These are phyloP conservation scores for Helichrysum umbraculigerum DNA, from an alignment of 129 eudicot genomes.

Conservation along the genomic window DNA sequence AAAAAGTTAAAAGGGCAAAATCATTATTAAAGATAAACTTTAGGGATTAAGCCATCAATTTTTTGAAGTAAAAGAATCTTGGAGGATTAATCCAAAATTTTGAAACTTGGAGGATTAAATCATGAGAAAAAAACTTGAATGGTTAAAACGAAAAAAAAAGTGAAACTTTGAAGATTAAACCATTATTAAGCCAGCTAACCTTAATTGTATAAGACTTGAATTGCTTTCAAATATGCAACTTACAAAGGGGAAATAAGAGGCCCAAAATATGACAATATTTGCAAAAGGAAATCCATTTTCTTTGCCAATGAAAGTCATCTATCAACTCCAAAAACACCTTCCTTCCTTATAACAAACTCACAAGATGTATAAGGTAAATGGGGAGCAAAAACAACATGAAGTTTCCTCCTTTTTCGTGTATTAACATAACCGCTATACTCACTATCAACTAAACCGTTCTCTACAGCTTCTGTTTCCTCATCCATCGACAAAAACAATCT, in stretches of 20 bases:
- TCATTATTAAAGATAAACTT: too few species aligned
- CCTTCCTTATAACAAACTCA: constrained; percentile 58
- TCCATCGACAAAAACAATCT: constrained; percentile 65
- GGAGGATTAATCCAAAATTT: too few species aligned
- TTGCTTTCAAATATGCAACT: constrained; percentile 19
- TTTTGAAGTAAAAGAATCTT: too few species aligned
- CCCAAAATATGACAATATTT: constrained; percentile 11
- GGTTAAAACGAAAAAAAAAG: too few species aligned
- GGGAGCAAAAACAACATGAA: constrained; percentile 82
- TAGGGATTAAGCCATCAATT: too few species aligned
- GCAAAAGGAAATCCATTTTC: constrained; percentile 5
- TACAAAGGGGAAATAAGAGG: not conserved
- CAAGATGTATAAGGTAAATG: constrained; percentile 79
- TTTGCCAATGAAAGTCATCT: constrained; percentile 24
- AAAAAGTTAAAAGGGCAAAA: too few species aligned
- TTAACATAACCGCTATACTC: constrained; percentile 18
- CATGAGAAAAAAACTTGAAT: too few species aligned
- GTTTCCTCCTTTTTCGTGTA: constrained; percentile 51
- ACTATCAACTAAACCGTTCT: constrained; percentile 18
- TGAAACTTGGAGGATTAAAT: too few species aligned
- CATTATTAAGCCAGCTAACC: too few species aligned
- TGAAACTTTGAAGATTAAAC: too few species aligned
- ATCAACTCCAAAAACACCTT: constrained; percentile 77
- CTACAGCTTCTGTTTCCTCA: constrained; percentile 46
- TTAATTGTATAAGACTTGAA: constrained; percentile 7